Evolutionary conservation across 2,329 filamentous ascomycete genomes (phyloP).

Genomic region (Nemania abortiva): DNA sequence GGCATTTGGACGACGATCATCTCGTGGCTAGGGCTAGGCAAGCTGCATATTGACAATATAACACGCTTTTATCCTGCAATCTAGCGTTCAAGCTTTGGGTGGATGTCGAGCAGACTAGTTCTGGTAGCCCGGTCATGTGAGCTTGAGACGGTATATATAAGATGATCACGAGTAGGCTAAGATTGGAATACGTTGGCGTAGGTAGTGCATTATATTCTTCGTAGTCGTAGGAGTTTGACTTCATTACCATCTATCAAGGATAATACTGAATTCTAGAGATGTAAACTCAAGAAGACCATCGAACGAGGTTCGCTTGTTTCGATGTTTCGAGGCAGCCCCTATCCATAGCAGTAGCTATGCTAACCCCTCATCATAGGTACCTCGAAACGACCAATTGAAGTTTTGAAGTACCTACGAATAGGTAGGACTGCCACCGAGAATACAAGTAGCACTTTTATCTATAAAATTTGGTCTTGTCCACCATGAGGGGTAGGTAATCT

Average conservation of each 20-base stretch:
- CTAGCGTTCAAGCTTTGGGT: slow-evolving; percentile 11
- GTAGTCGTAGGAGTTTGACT: background rate
- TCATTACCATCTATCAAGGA: background rate
- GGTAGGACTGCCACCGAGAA: no score
- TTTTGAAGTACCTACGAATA: no score
- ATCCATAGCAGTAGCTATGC: no score
- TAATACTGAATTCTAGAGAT: background rate
- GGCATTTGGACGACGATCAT: slow-evolving; percentile 39
- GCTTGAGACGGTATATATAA: background rate
- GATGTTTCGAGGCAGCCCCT: no score
- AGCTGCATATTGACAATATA: slow-evolving; percentile 26
- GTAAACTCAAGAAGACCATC: background rate
- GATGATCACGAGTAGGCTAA: background rate
- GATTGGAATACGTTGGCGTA: slow-evolving; percentile 1
- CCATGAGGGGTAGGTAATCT: no score
- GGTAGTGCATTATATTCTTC: background rate
- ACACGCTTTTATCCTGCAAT: slow-evolving; percentile 32
- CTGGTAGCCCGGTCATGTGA: slow-evolving; percentile 8
- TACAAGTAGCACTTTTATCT: no score
- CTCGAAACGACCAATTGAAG: no score
- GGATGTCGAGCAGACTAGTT: background rate
- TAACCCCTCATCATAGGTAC: no score
- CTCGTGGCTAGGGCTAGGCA: slow-evolving; percentile 21
- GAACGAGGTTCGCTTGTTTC: background rate
- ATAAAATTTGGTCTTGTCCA: no score